These are phyloP conservation scores for Phlebiopsis flavidoalba DNA, from an alignment of 768 basidiomycete species.

Conservation along the genomic window DNA sequence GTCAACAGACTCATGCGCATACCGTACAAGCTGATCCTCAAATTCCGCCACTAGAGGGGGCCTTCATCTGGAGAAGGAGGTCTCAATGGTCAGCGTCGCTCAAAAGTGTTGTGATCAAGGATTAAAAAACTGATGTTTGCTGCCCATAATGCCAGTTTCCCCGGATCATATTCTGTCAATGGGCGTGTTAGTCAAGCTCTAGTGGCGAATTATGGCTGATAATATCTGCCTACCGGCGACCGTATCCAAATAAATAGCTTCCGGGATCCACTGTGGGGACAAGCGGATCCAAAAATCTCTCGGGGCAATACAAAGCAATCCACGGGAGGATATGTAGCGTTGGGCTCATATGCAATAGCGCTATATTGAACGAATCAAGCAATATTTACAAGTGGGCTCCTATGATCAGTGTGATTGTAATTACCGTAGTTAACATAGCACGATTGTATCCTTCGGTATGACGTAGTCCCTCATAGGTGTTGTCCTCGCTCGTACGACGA, in stretches of 20 bases:
- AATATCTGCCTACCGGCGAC: constrained; percentile 18
- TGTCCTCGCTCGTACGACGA: constrained; percentile 51
- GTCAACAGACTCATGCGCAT: too few relatives aligned
- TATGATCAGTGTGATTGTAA: background rate
- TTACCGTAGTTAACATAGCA: constrained; percentile 39
- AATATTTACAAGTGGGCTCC: too few relatives aligned
- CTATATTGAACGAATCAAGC: background rate
- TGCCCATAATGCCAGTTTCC: too few relatives aligned
- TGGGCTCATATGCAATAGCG: constrained; percentile 18
- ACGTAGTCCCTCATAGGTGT: constrained; percentile 48
- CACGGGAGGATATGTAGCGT: constrained; percentile 19
- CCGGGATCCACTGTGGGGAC: constrained; percentile 11
- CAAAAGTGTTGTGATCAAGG: too few relatives aligned
- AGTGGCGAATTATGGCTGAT: too few relatives aligned
- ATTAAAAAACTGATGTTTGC: too few relatives aligned
- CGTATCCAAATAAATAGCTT: constrained; percentile 21
- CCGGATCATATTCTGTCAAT: too few relatives aligned
- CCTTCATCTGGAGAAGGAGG: too few relatives aligned
- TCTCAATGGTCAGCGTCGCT: too few relatives aligned
- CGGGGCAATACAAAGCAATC: constrained; percentile 21
- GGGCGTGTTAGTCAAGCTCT: too few relatives aligned
- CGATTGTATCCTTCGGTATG: constrained; percentile 56
- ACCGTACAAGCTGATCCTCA: too few relatives aligned
- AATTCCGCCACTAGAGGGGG: too few relatives aligned
- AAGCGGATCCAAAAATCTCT: constrained; percentile 19